Base-by-base conservation (phyloP, 345 rosid species). In the Lumnitzera littorea region DNA sequence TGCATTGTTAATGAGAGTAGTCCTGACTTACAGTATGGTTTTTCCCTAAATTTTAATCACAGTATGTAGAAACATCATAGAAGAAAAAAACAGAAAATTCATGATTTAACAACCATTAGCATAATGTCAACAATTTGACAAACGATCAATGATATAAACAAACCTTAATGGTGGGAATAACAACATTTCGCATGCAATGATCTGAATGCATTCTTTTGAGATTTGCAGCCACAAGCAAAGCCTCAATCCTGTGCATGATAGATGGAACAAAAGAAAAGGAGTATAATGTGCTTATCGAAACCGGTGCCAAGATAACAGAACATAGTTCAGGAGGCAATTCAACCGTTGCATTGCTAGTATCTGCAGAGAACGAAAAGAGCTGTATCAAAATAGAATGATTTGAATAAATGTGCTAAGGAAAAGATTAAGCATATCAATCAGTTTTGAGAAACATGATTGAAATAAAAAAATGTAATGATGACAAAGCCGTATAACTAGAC, bases 321-420 rank as follows among this genome's bases (percentile, higher is more conserved):
- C 97, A 94, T 1, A 94, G 80, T 64, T 94, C 99, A 57, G 99
- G 91, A 57, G 97, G 99, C 82, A 94, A 73, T 71, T 90, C 82
- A 50, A 90, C 87, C 48, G 24, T 67, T 58, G 72, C 69, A 11
- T 62, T 73, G 51, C 66, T 74, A 5, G 81, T 56, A 46, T 66
- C 98, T 90, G 81, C 87, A 73, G 51, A 24, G 55, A 50, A 17
- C 16, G 51, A 46, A 47, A 51, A 20, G 6, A 11, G 23, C 43
- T 36, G 43, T 1, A 24, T 15, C 31, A 53, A 53, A 53, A 10
- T 53, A 13, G 24, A 11, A 53, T 5, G 56, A 11, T 15, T 53
- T 53, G 9, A 29, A 55, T 36, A 36, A 36, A 36, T 7, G 7
- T 36, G 43, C 43, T 36, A 36, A 9, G 43, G 43, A 14, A 4